A percentile compares a stretch with the other conserved stretches of the same genome.
Evolutionary conservation across 345 rosid species (phyloP).

Genomic region (Citrus trifoliata): DNA sequence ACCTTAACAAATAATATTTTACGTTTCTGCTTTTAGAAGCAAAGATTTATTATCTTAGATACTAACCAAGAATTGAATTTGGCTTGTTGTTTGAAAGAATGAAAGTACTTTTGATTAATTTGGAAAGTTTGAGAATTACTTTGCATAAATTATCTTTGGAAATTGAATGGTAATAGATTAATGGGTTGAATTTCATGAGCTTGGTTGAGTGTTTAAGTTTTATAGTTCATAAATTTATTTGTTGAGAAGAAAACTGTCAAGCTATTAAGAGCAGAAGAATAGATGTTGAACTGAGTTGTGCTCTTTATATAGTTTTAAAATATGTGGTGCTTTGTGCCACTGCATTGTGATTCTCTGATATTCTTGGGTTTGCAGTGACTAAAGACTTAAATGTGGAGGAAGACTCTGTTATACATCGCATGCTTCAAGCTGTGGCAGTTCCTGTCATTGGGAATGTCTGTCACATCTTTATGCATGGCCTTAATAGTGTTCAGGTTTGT

Average conservation of each 20-base stretch:
- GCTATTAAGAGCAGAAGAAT: neutral
- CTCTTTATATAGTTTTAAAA: neutral
- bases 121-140: neutral
- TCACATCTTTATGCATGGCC: constrained; percentile 93
- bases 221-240: neutral
- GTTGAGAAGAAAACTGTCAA: neutral
- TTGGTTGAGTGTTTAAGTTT: neutral
- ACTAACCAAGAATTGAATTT: neutral
- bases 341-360: constrained; percentile 1
- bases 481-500: constrained; percentile 83
- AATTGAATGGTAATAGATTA: neutral
- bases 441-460: constrained; percentile 93
- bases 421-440: constrained; percentile 84
- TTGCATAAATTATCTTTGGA: neutral
- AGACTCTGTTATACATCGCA: constrained; percentile 59
- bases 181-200: neutral
- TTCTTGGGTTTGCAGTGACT: constrained; percentile 44
- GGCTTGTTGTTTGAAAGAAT: neutral
- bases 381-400: constrained; percentile 67
- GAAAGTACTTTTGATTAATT: neutral
- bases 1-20: neutral
- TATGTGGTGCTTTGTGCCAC: neutral
- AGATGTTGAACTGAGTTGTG: neutral
- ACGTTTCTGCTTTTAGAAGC: neutral
- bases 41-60: neutral